phyloP scores from a whole-genome alignment of 305 asterid species.

The Andrographis paniculata region DNA sequence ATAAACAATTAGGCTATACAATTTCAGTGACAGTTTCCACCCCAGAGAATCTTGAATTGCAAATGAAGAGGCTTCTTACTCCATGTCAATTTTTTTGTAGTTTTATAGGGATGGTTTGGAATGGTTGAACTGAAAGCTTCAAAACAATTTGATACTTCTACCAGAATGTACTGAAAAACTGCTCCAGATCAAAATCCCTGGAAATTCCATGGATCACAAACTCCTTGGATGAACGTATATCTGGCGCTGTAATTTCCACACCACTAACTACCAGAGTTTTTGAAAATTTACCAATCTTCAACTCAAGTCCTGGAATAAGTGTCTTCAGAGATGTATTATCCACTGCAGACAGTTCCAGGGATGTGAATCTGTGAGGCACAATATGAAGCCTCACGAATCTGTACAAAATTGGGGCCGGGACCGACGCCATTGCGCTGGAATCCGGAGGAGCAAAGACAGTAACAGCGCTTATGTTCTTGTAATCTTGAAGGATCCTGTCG shows the following conservation, averaged over 20 bases:
- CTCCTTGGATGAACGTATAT: slow-evolving; percentile 23
- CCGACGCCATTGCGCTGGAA: slow-evolving; percentile 32
- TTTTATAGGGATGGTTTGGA: too few relatives aligned
- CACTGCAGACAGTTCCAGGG: slow-evolving; percentile 28
- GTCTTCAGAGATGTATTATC: slow-evolving; percentile 29
- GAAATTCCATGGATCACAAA: slow-evolving; percentile 57
- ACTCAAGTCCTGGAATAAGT: slow-evolving; percentile 24
- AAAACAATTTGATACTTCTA: too few relatives aligned
- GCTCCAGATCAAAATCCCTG: slow-evolving; percentile 28
- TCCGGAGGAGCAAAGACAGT: slow-evolving; percentile 63
- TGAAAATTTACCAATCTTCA: slow-evolving; percentile 24
- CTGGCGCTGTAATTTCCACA: slow-evolving; percentile 39
- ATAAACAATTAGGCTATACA: too few relatives aligned
- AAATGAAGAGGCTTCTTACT: too few relatives aligned
- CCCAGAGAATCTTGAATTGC: too few relatives aligned
- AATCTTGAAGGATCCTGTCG: slow-evolving; percentile 38
- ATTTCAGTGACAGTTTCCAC: too few relatives aligned
- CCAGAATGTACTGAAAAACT: slow-evolving; percentile 25
- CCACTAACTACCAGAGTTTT: slow-evolving; percentile 29
- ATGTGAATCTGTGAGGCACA: slow-evolving; percentile 31
- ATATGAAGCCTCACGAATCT: slow-evolving; percentile 54
- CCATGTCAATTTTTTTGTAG: too few relatives aligned
- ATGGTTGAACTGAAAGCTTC: too few relatives aligned
- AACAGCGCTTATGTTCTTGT: slow-evolving; percentile 28
- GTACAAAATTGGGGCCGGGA: slow-evolving; percentile 43